phyloP scores from a whole-genome alignment of 1,284 basidiomycete genomes.

The Cryptococcus sp. region DNA sequence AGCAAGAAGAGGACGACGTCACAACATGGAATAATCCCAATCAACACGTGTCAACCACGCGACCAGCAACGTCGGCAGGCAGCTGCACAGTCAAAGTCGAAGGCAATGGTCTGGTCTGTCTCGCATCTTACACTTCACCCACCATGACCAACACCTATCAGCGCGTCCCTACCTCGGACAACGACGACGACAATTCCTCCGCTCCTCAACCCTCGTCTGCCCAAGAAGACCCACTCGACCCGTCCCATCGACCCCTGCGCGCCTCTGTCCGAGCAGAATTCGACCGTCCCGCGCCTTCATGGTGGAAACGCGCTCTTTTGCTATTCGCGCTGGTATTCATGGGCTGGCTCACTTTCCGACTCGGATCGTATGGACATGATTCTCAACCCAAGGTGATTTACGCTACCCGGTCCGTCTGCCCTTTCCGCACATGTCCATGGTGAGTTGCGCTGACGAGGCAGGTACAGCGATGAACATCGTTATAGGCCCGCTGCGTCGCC shows the following conservation, averaged over 20 bases:
- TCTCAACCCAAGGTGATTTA: conserved; percentile 42
- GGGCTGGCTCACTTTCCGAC: conserved; percentile 31
- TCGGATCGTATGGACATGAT: conserved; percentile 10
- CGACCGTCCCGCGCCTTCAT: conserved; percentile 37
- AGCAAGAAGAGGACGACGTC: no score
- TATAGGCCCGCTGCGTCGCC: conserved; percentile 48
- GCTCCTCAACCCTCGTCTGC: conserved; percentile 1
- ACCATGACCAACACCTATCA: conserved; percentile 15
- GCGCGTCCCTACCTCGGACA: conserved; percentile 1
- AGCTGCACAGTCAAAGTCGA: no score
- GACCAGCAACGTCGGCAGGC: no score
- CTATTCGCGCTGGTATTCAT: conserved; percentile 31
- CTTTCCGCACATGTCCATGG: neutral
- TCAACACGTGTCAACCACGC: no score
- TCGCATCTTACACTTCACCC: no score
- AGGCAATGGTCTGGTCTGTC: no score
- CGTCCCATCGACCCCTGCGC: conserved; percentile 17
- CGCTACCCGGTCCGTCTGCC: conserved; percentile 34
- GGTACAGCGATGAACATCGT: conserved; percentile 48
- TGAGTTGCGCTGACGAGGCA: conserved; percentile 11
- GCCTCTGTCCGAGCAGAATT: conserved; percentile 33
- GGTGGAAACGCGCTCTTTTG: conserved; percentile 38
- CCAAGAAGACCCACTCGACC: neutral
- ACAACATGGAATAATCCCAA: no score
- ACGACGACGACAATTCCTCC: conserved; percentile 2